Evolutionary conservation across 345 rosid species (phyloP), one percentile per base, ranked within the genome.

Genomic region (Erysimum cheiranthoides): DNA sequence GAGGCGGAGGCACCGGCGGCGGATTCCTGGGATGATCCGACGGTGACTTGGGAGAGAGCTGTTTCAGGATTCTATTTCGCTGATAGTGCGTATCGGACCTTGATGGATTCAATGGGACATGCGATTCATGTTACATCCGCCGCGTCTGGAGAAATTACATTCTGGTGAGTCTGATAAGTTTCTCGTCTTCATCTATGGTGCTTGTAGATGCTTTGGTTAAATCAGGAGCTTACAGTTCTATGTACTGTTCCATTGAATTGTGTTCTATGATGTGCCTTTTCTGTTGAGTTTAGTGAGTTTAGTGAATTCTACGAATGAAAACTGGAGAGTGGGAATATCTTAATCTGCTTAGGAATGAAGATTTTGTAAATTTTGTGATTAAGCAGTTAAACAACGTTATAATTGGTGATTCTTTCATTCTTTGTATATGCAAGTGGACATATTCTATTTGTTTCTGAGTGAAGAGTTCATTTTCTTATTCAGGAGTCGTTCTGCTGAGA

Each of bases 401-500:
- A 36, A 5, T 40, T 45, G 27, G 35, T 32, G 39, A n/a, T 53
- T 32, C 14, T 61, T 13, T 32, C 30, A n/a, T 53, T 32, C 14
- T 61, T 13, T 62, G 25, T 34, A 46, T 71, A 58, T 70, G n/a
- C 32, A 42, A 57, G 11, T 17, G 31, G 53, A 7, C 17, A 12
- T 68, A n/a, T 42, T 6, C 2, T 39, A 3, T 46, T 21, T 12
- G 25, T 32, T 58, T 45, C 14, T 0, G 52, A 40, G 43, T 17
- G 56, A 45, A 18, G 57, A 59, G 50, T 0, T 49, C 35, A 0
- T 36, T 21, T 36, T 60, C 45, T 71, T 42, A 52, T 76, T 57
- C 84, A 94, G 98, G 98, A 94, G 90, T 81, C 87, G 72, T 43
- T 67, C 93, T 39, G 97, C 96, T 77, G 97, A 90, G 84, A 76